Conservation (phyloP, 257 asterid species). For the Ilex aquifolium region DNA sequence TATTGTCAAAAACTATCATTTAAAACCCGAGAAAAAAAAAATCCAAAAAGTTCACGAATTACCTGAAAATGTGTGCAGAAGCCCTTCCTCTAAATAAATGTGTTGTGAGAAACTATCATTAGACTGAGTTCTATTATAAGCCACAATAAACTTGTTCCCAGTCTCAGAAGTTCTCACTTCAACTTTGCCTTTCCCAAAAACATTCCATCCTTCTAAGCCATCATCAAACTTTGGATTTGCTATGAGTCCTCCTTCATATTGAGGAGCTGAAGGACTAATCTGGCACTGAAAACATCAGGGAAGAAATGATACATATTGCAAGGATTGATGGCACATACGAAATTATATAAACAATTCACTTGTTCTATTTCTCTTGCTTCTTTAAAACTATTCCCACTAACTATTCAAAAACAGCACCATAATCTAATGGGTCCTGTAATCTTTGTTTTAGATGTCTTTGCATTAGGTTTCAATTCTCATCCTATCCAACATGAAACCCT, state of each 20-base stretch:
- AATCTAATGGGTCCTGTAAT: background rate
- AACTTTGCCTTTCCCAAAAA: conserved; percentile 1
- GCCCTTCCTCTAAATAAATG: background rate
- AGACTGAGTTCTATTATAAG: background rate
- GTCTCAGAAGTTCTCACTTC: conserved; percentile 2
- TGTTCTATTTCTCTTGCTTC: background rate
- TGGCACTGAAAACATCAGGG: background rate
- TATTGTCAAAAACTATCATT: background rate
- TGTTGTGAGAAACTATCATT: conserved; percentile 11
- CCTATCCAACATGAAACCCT: too few species aligned
- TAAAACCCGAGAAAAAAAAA: background rate
- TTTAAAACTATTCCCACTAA: background rate
- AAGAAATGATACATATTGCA: too few species aligned
- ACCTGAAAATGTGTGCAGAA: conserved; percentile 35
- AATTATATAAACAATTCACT: background rate
- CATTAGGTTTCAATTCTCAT: too few species aligned
- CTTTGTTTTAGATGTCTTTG: background rate
- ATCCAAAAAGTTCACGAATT: background rate
- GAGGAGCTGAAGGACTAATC: background rate
- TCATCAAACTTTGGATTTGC: conserved; percentile 2
- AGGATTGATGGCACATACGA: background rate
- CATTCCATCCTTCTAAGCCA: conserved; percentile 4
- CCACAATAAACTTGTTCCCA: conserved; percentile 6
- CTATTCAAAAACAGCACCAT: background rate
- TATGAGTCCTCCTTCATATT: conserved; percentile 3